Percentiles rank a stretch among this genome's conserved stretches.
These are phyloP conservation scores for Mixia osmundae DNA, from an alignment of 1,284 basidiomycete genomes.

Conservation along the genomic window DNA sequence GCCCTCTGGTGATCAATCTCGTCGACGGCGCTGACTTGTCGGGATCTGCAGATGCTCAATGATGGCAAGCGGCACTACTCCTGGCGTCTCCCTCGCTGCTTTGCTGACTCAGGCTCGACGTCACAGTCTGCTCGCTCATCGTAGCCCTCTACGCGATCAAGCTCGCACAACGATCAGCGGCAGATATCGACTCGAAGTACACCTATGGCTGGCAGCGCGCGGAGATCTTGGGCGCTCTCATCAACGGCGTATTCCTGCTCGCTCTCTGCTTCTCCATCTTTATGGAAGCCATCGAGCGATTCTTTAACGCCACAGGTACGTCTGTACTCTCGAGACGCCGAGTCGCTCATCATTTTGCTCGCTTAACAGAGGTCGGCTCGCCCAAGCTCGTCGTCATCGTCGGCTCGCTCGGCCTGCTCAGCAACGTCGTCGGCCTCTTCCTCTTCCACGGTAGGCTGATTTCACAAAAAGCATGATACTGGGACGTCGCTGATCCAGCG, in stretches of 20 bases:
- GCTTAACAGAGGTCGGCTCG: constrained; percentile 48
- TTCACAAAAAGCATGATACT: not conserved
- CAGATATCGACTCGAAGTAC: constrained; percentile 33
- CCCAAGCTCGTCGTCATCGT: constrained; percentile 75
- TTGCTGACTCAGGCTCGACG: constrained; percentile 22
- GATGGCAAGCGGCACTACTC: constrained; percentile 6
- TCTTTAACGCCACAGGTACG: constrained; percentile 58
- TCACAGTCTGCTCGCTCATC: constrained; percentile 79
- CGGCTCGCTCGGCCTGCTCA: constrained; percentile 64
- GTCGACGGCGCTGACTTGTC: not conserved
- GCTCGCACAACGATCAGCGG: constrained; percentile 27
- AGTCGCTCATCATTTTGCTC: not conserved
- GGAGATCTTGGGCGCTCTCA: constrained; percentile 82
- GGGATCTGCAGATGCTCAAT: constrained; percentile 6
- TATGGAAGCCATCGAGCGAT: constrained; percentile 74
- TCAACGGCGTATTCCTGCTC: constrained; percentile 89
- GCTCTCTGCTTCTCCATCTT: constrained; percentile 91
- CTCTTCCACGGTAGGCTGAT: constrained; percentile 65
- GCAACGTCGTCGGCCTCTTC: constrained; percentile 80
- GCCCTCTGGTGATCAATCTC: constrained; percentile 14
- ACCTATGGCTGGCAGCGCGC: constrained; percentile 95
- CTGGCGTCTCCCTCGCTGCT: constrained; percentile 2
- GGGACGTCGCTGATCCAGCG: constrained; percentile 2
- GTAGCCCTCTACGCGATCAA: constrained; percentile 95
- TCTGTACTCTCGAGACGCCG: constrained; percentile 3